Conservation (phyloP, 108 stramenopile genomes). For the Cyclostephanos tholiformis region DNA sequence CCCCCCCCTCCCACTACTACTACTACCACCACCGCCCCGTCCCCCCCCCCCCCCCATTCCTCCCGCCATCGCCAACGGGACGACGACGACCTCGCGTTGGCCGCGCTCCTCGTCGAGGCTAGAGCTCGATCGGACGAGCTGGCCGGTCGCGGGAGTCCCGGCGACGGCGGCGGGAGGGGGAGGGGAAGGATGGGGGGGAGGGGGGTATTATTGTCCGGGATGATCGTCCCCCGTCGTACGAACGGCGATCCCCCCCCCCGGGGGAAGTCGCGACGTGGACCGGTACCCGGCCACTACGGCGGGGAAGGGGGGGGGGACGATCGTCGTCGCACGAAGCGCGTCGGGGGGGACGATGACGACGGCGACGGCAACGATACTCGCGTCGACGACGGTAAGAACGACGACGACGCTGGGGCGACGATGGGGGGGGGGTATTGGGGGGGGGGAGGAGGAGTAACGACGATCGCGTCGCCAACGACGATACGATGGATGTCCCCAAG, state of each 20-base stretch:
- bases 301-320: background rate
- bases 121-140: conserved; percentile 25
- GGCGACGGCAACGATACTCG: background rate
- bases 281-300: background rate
- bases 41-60: background rate
- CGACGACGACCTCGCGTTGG: conserved; percentile 34
- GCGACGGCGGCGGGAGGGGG: no score
- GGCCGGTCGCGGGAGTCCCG: background rate
- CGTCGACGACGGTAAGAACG: background rate
- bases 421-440: background rate
- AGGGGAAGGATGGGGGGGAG: no score
- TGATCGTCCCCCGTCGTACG: no score
- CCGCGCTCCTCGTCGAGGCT: conserved; percentile 30
- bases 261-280: background rate
- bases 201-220: no score
- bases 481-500: conserved; percentile 1
- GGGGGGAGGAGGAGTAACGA: background rate
- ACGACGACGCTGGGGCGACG: conserved; percentile 20
- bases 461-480: background rate
- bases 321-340: background rate
- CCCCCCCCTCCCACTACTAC: background rate
- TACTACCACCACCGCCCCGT: no score
- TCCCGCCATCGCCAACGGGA: no score
- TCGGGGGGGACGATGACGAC: conserved; percentile 30
- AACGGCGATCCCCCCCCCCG: no score